A percentile compares a stretch with the other conserved stretches of the same genome.
Evolutionary conservation across 495 filamentous ascomycete species (phyloP).

Genomic region (Penicillium atrosanguineum): DNA sequence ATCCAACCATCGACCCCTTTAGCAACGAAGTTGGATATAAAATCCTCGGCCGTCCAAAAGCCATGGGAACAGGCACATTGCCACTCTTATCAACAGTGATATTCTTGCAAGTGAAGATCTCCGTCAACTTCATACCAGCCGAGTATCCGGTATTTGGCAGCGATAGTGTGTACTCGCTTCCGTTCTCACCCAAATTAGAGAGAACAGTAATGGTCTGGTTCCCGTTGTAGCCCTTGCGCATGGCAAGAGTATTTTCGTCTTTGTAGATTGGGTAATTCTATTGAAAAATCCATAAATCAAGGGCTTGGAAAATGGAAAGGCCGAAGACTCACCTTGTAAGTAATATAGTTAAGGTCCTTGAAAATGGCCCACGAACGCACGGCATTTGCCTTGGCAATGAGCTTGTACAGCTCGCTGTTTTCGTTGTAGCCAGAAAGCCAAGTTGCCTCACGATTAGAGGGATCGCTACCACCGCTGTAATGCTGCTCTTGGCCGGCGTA

Average conservation of each 20-base stretch:
- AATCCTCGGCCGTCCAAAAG: conserved; percentile 26
- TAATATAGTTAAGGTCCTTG: conserved; percentile 44
- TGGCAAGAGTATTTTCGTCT: conserved; percentile 55
- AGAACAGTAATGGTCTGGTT: conserved; percentile 58
- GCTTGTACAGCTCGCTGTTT: conserved; percentile 58
- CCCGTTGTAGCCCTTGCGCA: conserved; percentile 60
- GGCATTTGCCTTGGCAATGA: conserved; percentile 57
- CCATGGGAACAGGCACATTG: conserved; percentile 36
- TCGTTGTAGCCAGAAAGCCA: conserved; percentile 69
- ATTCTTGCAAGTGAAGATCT: conserved; percentile 43
- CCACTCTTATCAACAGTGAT: conserved; percentile 36
- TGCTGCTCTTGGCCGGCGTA: conserved; percentile 77
- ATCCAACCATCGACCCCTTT: conserved; percentile 11
- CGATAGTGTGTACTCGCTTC: conserved; percentile 43
- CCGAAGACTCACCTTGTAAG: conserved; percentile 36
- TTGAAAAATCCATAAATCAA: too few relatives aligned
- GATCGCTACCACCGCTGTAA: conserved; percentile 60
- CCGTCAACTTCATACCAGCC: conserved; percentile 34
- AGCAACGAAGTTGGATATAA: conserved; percentile 23
- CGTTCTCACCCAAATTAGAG: conserved; percentile 54
- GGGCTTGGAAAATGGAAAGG: neutral
- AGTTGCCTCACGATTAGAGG: conserved; percentile 70
- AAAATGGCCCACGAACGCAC: conserved; percentile 56
- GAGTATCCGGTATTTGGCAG: conserved; percentile 42
- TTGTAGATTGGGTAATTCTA: conserved; percentile 55